phyloP scores from a whole-genome alignment of 108 stramenopile species.

The Cyclotella atomus region DNA sequence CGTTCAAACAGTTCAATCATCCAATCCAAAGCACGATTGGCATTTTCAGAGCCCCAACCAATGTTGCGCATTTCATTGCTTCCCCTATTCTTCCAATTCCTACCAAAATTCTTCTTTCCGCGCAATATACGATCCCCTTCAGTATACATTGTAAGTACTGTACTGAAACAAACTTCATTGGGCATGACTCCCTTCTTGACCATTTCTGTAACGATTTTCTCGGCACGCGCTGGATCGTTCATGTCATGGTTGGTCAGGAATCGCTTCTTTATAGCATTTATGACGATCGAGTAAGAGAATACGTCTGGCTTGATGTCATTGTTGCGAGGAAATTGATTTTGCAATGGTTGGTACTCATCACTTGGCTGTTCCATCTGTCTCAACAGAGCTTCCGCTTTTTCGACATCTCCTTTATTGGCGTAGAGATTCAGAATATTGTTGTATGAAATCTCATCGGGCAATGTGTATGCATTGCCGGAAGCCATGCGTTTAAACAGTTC shows the following conservation, averaged over 20 bases:
- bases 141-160: conserved; percentile 45
- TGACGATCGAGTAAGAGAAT: conserved; percentile 43
- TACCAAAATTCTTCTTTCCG: conserved; percentile 4
- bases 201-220: conserved; percentile 30
- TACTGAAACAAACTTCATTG: conserved; percentile 34
- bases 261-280: conserved; percentile 46
- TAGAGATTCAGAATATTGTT: conserved; percentile 56
- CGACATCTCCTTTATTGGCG: conserved; percentile 48
- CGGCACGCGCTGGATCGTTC: conserved; percentile 38
- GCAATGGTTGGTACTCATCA: neutral
- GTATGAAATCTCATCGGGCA: conserved; percentile 46
- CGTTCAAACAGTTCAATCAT: conserved; percentile 42
- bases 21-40: conserved; percentile 49
- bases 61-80: conserved; percentile 11
- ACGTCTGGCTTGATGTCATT: conserved; percentile 20
- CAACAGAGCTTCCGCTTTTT: conserved; percentile 38
- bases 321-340: neutral
- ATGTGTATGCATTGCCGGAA: conserved; percentile 5
- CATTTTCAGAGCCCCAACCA: conserved; percentile 51
- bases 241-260: conserved; percentile 34
- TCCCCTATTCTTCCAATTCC: conserved; percentile 27
- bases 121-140: conserved; percentile 25
- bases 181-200: conserved; percentile 27
- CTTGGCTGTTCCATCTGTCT: conserved; percentile 23
- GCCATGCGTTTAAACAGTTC: conserved; percentile 28